These are phyloP conservation scores for Vaccinium vitisidaea DNA, from an alignment of 148 eudicot species.

Conservation along the genomic window DNA sequence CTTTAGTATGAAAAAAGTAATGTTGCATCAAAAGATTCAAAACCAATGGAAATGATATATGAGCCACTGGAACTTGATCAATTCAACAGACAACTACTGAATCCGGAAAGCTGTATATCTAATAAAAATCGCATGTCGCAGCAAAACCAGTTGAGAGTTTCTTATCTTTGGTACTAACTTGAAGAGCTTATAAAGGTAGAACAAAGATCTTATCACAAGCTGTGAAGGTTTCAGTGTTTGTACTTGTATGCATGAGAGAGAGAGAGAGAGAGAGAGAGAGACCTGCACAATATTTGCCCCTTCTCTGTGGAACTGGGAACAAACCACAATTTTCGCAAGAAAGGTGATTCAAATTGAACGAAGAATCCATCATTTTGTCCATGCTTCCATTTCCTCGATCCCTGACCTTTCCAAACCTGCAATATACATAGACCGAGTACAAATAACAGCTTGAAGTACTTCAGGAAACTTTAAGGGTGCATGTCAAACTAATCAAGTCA, in stretches of 20 bases:
- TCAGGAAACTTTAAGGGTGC: background rate
- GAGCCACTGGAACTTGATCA: background rate
- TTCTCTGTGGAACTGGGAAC: slow-evolving; percentile 70
- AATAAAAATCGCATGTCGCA: background rate
- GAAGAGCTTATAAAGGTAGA: background rate
- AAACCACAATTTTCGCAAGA: slow-evolving; percentile 73
- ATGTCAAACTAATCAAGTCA: background rate
- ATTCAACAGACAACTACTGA: background rate
- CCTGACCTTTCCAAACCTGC: slow-evolving; percentile 98
- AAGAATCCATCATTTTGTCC: slow-evolving; percentile 92
- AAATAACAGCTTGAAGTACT: background rate
- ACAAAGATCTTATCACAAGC: background rate
- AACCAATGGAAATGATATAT: background rate
- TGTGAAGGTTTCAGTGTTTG: background rate
- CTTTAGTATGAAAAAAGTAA: background rate
- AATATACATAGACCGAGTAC: slow-evolving; percentile 8
- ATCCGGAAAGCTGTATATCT: background rate
- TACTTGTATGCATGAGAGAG: background rate
- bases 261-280: slow-evolving; percentile 22
- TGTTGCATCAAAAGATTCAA: background rate
- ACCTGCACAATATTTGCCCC: slow-evolving; percentile 93
- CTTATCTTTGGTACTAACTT: background rate
- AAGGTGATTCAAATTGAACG: slow-evolving; percentile 84
- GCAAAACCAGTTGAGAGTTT: background rate
- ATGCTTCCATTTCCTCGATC: slow-evolving; percentile 97